Evolutionary conservation across 768 basidiomycete genomes (phyloP).

Genomic region (Clitopilus passeckerianus): DNA sequence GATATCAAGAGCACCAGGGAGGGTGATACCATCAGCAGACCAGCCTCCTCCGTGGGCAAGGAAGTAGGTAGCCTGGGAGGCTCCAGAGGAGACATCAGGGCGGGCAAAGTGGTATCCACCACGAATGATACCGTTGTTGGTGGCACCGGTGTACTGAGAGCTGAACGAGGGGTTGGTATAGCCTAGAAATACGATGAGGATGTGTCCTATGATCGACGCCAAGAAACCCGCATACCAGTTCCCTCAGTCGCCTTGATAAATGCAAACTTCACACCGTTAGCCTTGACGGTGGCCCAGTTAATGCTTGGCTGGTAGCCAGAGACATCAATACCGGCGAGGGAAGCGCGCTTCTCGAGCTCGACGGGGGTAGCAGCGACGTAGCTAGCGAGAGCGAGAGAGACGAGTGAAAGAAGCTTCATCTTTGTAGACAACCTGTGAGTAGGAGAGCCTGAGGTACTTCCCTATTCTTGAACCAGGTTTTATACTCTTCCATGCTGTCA

Average conservation of each 20-base stretch:
- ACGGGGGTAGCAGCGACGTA: constrained; percentile 6
- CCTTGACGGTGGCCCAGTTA: constrained; percentile 46
- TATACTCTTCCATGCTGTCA: not conserved
- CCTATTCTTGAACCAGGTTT: not conserved
- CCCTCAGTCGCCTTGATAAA: constrained; percentile 67
- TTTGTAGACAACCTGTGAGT: not conserved
- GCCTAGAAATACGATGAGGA: constrained; percentile 11
- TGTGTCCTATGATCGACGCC: not conserved
- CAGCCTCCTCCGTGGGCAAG: constrained; percentile 43
- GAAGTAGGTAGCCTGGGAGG: constrained; percentile 56
- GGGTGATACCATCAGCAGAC: constrained; percentile 30
- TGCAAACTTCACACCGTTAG: constrained; percentile 48
- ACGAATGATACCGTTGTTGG: constrained; percentile 49
- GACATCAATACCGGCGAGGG: not conserved
- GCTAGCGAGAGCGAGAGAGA: constrained; percentile 10
- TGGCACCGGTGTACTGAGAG: constrained; percentile 51
- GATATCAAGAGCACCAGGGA: constrained; percentile 61
- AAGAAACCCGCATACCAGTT: constrained; percentile 14
- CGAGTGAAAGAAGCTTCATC: constrained; percentile 13
- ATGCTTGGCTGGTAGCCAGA: constrained; percentile 32
- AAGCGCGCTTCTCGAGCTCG: constrained; percentile 19
- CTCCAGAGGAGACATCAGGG: constrained; percentile 49
- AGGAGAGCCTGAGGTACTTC: not conserved
- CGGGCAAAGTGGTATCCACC: constrained; percentile 41
- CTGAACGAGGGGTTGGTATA: constrained; percentile 41